These are phyloP conservation scores for Platanus orientalis DNA, from an alignment of 164 flowering plant species.

Conservation along the genomic window DNA sequence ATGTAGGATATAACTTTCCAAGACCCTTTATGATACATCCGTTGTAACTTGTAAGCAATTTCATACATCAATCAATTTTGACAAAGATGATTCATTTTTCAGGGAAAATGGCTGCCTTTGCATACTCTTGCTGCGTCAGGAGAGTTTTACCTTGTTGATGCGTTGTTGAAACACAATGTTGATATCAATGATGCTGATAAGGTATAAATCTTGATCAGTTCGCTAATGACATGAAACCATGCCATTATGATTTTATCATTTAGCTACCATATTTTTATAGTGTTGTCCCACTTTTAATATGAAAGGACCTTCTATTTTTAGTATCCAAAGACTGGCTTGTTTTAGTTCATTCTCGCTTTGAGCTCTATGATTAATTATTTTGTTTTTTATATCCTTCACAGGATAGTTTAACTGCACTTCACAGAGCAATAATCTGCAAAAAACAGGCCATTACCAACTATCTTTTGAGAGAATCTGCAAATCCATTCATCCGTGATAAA, in stretches of 20 bases:
- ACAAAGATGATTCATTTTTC: constrained; percentile 16
- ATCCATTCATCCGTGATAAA: constrained; percentile 74
- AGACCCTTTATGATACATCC: background rate
- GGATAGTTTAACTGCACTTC: constrained; percentile 87
- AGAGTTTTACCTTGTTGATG: constrained; percentile 68
- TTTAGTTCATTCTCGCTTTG: background rate
- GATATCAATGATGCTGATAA: constrained; percentile 77
- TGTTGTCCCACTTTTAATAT: background rate
- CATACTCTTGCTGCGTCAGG: constrained; percentile 91
- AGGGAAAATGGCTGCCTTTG: constrained; percentile 88
- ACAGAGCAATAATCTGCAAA: constrained; percentile 76
- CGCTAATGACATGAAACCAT: background rate
- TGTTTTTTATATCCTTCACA: constrained; percentile 17
- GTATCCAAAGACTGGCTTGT: background rate
- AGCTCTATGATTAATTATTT: background rate
- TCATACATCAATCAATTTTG: constrained; percentile 3
- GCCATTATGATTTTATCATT: background rate
- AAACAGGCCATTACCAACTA: constrained; percentile 82
- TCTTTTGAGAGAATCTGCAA: constrained; percentile 86
- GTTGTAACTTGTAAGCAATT: constrained; percentile 1
- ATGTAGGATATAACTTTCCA: background rate
- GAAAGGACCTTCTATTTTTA: background rate
- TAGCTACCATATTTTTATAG: background rate
- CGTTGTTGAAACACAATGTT: constrained; percentile 67
- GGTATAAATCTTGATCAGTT: constrained; percentile 33